These are phyloP conservation scores for Spinacia oleracea DNA, from an alignment of 179 eudicot genomes.

Conservation along the genomic window DNA sequence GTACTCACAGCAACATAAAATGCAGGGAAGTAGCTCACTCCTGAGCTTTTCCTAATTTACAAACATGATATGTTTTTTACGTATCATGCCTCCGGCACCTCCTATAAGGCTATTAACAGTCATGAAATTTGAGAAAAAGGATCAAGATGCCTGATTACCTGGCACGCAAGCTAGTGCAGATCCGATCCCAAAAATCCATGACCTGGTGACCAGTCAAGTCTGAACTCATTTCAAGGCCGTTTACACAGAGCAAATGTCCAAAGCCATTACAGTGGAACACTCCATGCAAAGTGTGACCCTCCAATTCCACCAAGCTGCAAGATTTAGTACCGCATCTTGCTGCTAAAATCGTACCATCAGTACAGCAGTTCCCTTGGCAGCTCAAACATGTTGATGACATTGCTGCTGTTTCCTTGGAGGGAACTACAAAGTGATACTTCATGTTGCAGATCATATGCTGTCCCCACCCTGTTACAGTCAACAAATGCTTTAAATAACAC, in stretches of 20 bases:
- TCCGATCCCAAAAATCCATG: conserved; percentile 95
- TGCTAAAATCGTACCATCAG: conserved; percentile 24
- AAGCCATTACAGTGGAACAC: conserved; percentile 93
- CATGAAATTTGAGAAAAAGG: background rate
- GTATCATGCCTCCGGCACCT: background rate
- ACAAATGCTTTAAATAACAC: conserved; percentile 14
- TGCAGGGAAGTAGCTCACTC: background rate
- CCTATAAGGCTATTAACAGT: background rate
- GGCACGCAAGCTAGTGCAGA: conserved; percentile 70
- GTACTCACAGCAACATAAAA: background rate
- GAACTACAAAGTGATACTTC: conserved; percentile 87
- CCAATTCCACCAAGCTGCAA: conserved; percentile 55
- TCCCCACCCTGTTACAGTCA: conserved; percentile 76
- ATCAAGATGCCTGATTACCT: conserved; percentile 42
- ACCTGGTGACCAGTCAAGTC: conserved; percentile 70
- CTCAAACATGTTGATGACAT: conserved; percentile 42
- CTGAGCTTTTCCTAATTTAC: background rate
- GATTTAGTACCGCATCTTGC: conserved; percentile 40
- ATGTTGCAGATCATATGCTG: conserved; percentile 90
- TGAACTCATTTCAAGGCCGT: conserved; percentile 74
- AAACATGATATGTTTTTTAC: too few species aligned
- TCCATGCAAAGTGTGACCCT: conserved; percentile 83
- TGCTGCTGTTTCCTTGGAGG: conserved; percentile 60
- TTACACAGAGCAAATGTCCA: conserved; percentile 90
- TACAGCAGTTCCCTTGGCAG: conserved; percentile 32